Base-by-base conservation (phyloP, 2,329 filamentous ascomycete species). In the Lecanoromycetidae sp. region DNA sequence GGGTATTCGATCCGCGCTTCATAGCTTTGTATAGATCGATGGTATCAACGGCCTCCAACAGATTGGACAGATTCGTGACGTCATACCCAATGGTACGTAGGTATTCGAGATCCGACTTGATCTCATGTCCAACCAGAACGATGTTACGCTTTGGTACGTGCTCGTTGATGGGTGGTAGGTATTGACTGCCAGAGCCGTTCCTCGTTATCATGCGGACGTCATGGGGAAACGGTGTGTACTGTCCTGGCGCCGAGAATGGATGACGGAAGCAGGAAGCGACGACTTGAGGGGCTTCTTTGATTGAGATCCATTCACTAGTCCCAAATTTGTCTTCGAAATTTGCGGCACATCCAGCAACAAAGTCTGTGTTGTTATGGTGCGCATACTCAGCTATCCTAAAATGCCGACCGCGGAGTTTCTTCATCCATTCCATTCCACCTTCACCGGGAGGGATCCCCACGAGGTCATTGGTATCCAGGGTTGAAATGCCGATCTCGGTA, bases 401-500 rank as follows among this genome's bases (percentile, higher is more conserved):
- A 62, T 98, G 91, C 22, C 82, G 75, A 10, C 75, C 77, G 25
- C 76, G 68, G 54, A 95, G 82, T 42, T 72, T 63, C 0, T 67
- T 56, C 54, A 77, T 75, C 87, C 88, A 95, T 30, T 78, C 71
- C 33, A 66, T 56, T 3, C 80, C 85, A 22, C 68, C 63, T 2
- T 66, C 57, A 0, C 84, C 84, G 2, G 84, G 83, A 0, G 75
- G 57, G 0, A 79, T 52, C 6, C 62, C 65, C 1, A 64, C 56
- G 19, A 87, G 62, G 42, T 77, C 71, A 17, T 66, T 61, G 1
- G 83, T 87, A 60, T 96, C 87, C 0, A 96, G 70, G 2, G 81
- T 80, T 1, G 86, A 81, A 33, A 98, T 70, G 1, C 91, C 91
- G 32, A 98, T 72, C 62, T 98, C 91, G 0, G 88, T 94, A 49